Evolutionary conservation across 208 protist species (phyloP), one percentile per base, ranked within the genome.

Genomic region (Crithidia brevicula): DNA sequence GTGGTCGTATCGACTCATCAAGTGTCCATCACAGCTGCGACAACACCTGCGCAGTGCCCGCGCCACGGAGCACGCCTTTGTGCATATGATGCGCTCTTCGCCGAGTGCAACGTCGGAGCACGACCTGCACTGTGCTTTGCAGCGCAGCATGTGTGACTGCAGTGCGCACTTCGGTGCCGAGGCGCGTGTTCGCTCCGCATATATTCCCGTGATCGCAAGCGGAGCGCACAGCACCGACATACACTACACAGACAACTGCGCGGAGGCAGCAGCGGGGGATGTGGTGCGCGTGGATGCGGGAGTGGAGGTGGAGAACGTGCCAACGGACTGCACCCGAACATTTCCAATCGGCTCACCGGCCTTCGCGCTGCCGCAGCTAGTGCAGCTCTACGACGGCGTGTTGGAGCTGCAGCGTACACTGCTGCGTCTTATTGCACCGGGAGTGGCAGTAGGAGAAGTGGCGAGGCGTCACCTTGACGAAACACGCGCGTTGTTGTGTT

Each of bases 301-400:
- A 15, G 74, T 78, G 16, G 75, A 85, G 43, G 74, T 90, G 47
- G 68, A 77, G 25, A 22, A 59, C 28, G 79, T 87, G 47, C 81
- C 85, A 4, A 87, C 75, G 4, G 85, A 90, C 81, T 90, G 85
- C 75, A 87, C 85, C 0, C 85, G 85, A 0, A 87, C 85, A 8
- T 85, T 90, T 31, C 81, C 81, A 0, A 49, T 85, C 13, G 69
- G 69, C 10, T 20, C 67, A 3, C 4, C 31, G 0, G 11, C 9
- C 50, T 77, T 85, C 46, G 9, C 40, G 4, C 27, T 49, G 11
- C 36, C 31, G 23, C 67, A 72, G 16, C 28, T 52, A 25, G 43
- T 42, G 10, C 30, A 42, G 27, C 57, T 81, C 22, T 87, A 90
- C 63, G 52, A 69, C 23, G 68, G 74, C 3, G 58, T 90, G 4